phyloP scores from a whole-genome alignment of 2,329 filamentous ascomycete genomes.

The Coniochaeta hoffmannii region DNA sequence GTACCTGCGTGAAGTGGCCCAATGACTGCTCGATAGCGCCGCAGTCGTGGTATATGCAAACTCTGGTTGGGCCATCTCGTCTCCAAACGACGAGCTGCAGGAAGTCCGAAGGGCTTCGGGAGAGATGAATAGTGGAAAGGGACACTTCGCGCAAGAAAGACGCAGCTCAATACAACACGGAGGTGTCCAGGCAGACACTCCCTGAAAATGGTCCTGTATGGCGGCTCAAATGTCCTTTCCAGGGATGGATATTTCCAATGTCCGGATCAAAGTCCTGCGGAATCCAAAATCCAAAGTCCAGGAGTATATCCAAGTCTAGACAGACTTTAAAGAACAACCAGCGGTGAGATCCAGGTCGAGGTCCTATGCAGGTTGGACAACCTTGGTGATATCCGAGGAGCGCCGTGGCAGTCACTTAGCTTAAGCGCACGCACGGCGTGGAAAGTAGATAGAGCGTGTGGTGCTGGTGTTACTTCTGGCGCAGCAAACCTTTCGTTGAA shows the following conservation, averaged over 20 bases:
- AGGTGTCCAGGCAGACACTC: not conserved
- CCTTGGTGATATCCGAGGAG: not conserved
- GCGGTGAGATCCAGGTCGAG: not conserved
- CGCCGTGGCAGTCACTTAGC: not conserved
- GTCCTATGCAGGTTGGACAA: not conserved
- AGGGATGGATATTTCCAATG: not conserved
- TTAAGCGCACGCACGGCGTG: not conserved
- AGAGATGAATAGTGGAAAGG: not conserved
- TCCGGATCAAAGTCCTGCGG: not conserved
- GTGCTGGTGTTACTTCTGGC: not conserved
- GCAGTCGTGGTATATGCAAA: slow-evolving; percentile 39
- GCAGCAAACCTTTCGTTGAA: not conserved
- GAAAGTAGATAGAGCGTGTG: not conserved
- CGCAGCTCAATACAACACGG: slow-evolving; percentile 3
- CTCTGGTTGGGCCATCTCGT: slow-evolving; percentile 38
- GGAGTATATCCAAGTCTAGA: not conserved
- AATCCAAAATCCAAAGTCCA: not conserved
- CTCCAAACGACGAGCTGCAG: slow-evolving; percentile 23
- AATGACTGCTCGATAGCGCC: slow-evolving; percentile 38
- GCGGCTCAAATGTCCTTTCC: not conserved
- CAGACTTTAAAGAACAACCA: not conserved
- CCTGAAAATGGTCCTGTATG: not conserved
- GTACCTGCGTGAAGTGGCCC: slow-evolving; percentile 46
- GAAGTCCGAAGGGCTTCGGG: not conserved
- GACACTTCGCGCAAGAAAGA: slow-evolving; percentile 5